Base-by-base conservation (phyloP, 805 yeast genomes). In the Schwanniomyces yamadae region DNA sequence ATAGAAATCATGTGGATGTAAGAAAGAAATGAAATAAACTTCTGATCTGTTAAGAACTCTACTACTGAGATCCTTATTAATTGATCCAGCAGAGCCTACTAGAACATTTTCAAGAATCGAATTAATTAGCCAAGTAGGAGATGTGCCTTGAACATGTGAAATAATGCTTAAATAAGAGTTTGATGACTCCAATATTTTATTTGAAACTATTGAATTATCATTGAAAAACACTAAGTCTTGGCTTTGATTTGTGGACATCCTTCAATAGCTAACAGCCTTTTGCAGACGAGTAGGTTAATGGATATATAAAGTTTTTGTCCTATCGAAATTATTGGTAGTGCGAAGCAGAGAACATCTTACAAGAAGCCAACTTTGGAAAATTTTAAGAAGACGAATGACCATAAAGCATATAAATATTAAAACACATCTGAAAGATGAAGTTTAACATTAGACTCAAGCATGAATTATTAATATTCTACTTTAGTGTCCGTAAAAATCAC, bases 111-210 rank as follows among this genome's bases (percentile, higher is more conserved):
- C 87, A 6, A 80, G 57, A 15, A 83, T 52, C 2, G 80, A 69
- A 36, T 69, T 70, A 3, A 73, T 49, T 24, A 84, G 61, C 91
- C 91, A 84, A 5, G 76, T 55, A 2, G 90, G 79, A 18, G 77
- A 69, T 0, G 84, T 80, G 0, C 83, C 80, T 36, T 58, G 66
- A 3, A 47, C 46, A 36, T 66, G 61, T 1, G 69, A 48, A 6
- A 68, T 51, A 3, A 61, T 38, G 3, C 63, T 52, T 14, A 62
- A 42, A 11, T 39, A 36, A 4, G 55, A 40, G 6, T 25, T 3
- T 7, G 34, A 47, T 50, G 45, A 41, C 22, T n/a, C 39, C 37
- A 42, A 47, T 28, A 38, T 37, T 5, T 39, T 44, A 16, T 57
- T 59, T 1, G 69, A 53, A 10, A 71, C 43, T 2, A 80, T 64